Evolutionary conservation across 345 rosid species (phyloP).

Genomic region (Ailanthus altissimus): DNA sequence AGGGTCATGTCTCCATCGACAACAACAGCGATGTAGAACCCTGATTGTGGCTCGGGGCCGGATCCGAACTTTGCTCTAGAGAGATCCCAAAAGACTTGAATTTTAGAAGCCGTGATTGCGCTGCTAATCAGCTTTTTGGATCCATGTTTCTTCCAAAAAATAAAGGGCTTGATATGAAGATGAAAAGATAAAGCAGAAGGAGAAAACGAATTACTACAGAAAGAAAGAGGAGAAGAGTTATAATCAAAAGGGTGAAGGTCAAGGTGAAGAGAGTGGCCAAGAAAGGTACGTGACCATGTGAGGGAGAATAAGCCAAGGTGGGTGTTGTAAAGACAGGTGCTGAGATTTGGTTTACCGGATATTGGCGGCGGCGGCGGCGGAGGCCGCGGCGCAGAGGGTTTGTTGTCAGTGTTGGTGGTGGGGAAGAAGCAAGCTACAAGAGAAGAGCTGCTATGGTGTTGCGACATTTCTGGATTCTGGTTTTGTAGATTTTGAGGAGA

Average conservation of each 20-base stretch:
- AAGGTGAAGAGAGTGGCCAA: constrained; percentile 84
- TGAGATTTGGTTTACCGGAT: constrained; percentile 54
- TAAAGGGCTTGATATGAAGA: constrained; percentile 63
- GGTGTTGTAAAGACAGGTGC: constrained; percentile 77
- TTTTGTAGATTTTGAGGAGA: too few species aligned
- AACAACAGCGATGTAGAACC: constrained; percentile 75
- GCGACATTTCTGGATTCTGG: constrained; percentile 44
- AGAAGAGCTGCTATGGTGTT: constrained; percentile 36
- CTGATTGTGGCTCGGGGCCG: constrained; percentile 80
- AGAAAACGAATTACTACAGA: constrained; percentile 44
- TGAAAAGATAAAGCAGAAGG: constrained; percentile 60
- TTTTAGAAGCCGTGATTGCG: constrained; percentile 22
- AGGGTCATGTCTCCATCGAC: constrained; percentile 69
- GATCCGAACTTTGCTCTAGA: constrained; percentile 75
- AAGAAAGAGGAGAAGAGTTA: constrained; percentile 43
- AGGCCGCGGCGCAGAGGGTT: constrained; percentile 16
- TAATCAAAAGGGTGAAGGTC: constrained; percentile 57
- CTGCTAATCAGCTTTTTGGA: constrained; percentile 42
- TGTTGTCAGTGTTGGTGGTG: constrained; percentile 21
- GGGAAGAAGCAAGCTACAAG: constrained; percentile 56
- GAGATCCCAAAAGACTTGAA: constrained; percentile 79
- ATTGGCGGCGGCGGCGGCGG: constrained; percentile 34
- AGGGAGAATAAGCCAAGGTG: constrained; percentile 76
- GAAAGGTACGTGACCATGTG: constrained; percentile 75
- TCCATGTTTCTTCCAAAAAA: constrained; percentile 85